Percentiles rank a stretch among this genome's conserved stretches.
These are phyloP conservation scores for Lobosporangium transversale DNA, from an alignment of 192 early-diverging fungal species.

Conservation along the genomic window DNA sequence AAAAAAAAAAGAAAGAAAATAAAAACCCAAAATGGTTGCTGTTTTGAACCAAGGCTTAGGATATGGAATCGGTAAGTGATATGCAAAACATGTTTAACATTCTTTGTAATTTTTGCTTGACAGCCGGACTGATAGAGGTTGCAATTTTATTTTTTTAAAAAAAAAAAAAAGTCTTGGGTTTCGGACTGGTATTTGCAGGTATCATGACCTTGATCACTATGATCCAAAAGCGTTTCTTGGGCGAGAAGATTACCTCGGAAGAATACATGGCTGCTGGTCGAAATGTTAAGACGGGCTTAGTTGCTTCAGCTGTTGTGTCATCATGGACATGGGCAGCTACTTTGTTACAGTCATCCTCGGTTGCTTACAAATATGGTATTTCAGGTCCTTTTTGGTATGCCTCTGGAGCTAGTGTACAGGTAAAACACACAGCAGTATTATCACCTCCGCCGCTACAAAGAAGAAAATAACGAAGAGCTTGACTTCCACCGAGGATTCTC, in stretches of 20 bases:
- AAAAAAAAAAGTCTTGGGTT: constrained; percentile 41
- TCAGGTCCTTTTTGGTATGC: constrained; percentile 76
- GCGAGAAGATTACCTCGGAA: constrained; percentile 71
- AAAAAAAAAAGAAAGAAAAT: too few relatives aligned
- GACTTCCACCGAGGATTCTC: too few relatives aligned
- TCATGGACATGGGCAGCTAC: constrained; percentile 80
- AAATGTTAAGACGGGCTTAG: constrained; percentile 73
- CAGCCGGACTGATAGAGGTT: too few relatives aligned
- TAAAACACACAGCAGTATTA: too few relatives aligned
- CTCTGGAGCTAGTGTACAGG: constrained; percentile 73
- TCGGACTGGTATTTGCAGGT: constrained; percentile 62
- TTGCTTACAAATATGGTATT: constrained; percentile 77
- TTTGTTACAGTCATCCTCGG: constrained; percentile 71
- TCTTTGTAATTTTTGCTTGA: too few relatives aligned
- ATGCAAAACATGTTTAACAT: too few relatives aligned
- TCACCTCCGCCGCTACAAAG: too few relatives aligned
- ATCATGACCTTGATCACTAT: constrained; percentile 73
- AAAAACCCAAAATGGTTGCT: too few relatives aligned
- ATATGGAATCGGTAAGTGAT: constrained; percentile 50
- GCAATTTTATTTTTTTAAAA: background rate
- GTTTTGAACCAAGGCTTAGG: constrained; percentile 44
- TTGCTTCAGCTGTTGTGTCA: constrained; percentile 74
- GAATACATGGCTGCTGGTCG: constrained; percentile 77
- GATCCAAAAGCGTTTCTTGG: constrained; percentile 72
- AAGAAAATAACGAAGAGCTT: too few relatives aligned